Evolutionary conservation across 1,139 yeast genomes (phyloP), one percentile per base, ranked within the genome.

Genomic region (Pichia sp.): DNA sequence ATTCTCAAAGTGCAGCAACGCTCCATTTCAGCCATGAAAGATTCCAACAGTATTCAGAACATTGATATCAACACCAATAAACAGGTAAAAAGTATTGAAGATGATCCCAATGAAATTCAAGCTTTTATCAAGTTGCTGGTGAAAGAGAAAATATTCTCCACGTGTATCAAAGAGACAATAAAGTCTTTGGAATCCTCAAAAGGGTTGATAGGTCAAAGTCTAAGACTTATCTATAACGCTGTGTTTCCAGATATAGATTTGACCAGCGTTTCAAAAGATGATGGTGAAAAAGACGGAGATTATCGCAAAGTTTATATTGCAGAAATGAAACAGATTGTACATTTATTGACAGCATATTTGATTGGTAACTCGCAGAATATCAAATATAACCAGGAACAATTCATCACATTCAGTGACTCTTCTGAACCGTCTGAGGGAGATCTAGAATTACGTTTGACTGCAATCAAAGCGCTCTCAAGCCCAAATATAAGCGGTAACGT

Each of bases 401-500:
- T 55, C 26, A 35, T 35, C 5, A 38, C 33, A 7, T 43, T 40
- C 7, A 33, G 38, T 23, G 37, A 27, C 5, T 36, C 37, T 6
- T 36, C 50, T 1, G 42, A 50, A 27, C n/a, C 37, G 1, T 44
- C 52, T 2, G 44, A 55, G 11, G 35, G 37, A 5, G 54, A 60
- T 37, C 49, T 55, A 9, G 55, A 52, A 23, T 41, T 51, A 2
- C 47, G 68, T 31, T 42, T 58, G 8, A 42, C 46, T 32, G 63
- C 64, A 1, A 55, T 62, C 3, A 55, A 75, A 41, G 52, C 73
- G 0, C 52, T 76, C 27, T 71, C 79, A 0, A 66, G 68, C 43
- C 62, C 77, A 23, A 58, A 74, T 28, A 67, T 74, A 4, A 65
- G 71, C 36, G 69, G 64, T 31, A 64, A 76, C 50, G 68, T 71